Base-by-base conservation (phyloP, 805 yeast genomes). In the Pichia californica region DNA sequence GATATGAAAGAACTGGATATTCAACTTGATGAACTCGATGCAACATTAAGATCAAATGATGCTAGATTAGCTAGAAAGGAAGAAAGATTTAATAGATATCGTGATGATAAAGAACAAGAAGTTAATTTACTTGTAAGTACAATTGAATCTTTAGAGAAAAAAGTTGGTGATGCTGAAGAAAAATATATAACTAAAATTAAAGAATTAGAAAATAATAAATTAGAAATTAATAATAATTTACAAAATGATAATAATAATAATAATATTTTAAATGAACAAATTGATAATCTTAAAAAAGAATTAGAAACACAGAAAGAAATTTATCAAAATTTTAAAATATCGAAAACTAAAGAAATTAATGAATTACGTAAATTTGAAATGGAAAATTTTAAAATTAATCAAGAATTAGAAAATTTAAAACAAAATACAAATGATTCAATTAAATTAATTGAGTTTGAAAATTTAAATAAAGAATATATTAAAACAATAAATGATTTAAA, bases 111-210 rank as follows among this genome's bases (percentile, higher is more conserved):
- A 35, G 83, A 77, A 40, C 53, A 58, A 14, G 83, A 81, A 36
- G 64, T 83, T 25, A 73, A 70, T 37, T 84, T 81, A 54, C 66
- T 83, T 63, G 58, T 81, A 36, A 76, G 73, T 39, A 78, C 76
- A 15, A 68, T 81, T 38, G 81, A 75, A 46, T 62, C 76, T 35
- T 67, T 81, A 57, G 75, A 77, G 35, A 57, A 63, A 27, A 77
- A 78, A 33, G 77, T 78, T 30, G 71, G 69, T 39, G 83, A 79
- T 46, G 16, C 40, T 15, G 76, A 73, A 45, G 82, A 75, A 47
- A 55, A 57, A 18, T 59, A 74, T 28, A 78, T 72, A 52, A 64
- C 69, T 39, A 42, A 31, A 9, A 26, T 35, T 19, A 37, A 26
- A 7, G 26, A 28, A 18, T 18, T 37, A 10, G 33, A 37, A 13